These are phyloP conservation scores for Aspergillus steynii DNA, from an alignment of 495 filamentous ascomycete genomes.

Conservation along the genomic window DNA sequence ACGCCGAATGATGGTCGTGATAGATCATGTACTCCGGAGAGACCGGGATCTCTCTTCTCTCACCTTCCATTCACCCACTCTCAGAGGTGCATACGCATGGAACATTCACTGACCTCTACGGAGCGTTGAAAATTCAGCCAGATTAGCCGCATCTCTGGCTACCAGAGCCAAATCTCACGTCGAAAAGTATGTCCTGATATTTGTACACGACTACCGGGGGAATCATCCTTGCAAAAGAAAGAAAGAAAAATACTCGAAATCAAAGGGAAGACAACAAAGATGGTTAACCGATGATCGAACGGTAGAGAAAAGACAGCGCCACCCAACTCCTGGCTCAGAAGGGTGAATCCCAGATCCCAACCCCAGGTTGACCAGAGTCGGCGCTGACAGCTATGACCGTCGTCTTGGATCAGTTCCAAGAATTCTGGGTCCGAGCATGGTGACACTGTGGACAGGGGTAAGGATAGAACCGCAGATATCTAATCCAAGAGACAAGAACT, in stretches of 20 bases:
- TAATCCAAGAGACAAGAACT: background rate
- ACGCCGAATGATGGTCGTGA: no score
- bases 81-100: no score
- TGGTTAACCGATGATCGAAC: background rate
- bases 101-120: no score
- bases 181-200: constrained; percentile 18
- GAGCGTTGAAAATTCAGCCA: no score
- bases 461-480: background rate
- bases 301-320: background rate
- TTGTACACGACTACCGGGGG: constrained; percentile 25
- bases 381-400: background rate
- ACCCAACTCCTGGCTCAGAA: background rate
- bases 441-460: background rate
- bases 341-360: background rate
- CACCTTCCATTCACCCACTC: no score
- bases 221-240: constrained; percentile 22
- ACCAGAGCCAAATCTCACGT: background rate
- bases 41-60: no score
- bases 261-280: constrained; percentile 1
- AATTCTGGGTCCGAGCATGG: background rate
- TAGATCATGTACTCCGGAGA: background rate
- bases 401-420: background rate
- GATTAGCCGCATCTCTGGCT: background rate
- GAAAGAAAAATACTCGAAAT: constrained; percentile 6
- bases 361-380: background rate